Conservation (phyloP, 2,329 filamentous ascomycete species). For the Diaporthe vexans region DNA sequence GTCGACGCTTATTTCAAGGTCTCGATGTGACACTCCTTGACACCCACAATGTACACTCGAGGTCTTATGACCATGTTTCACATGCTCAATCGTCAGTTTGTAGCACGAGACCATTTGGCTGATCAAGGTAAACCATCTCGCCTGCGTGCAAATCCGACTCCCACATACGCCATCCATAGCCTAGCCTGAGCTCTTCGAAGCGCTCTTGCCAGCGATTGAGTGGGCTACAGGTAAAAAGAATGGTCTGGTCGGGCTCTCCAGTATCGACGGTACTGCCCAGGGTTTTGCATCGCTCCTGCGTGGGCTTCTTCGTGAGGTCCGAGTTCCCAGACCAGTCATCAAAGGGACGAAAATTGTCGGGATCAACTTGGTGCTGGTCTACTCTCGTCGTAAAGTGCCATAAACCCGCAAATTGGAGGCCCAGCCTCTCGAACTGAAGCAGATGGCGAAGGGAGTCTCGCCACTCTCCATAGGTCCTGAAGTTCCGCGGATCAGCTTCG, state of each 20-base stretch:
- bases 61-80: background rate
- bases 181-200: no score
- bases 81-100: background rate
- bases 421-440: no score
- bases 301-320: no score
- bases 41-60: background rate
- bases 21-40: background rate
- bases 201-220: no score
- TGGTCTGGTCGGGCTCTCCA: background rate
- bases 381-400: background rate
- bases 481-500: no score
- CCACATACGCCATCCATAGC: background rate
- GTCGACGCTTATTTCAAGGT: background rate
- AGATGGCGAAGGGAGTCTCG: no score
- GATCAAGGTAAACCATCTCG: background rate
- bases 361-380: no score
- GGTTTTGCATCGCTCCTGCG: no score
- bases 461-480: no score
- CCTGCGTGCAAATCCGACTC: background rate
- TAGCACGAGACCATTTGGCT: background rate
- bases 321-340: no score
- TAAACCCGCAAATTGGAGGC: no score
- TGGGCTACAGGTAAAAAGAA: background rate
- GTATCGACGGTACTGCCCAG: fast-evolving
- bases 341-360: no score